These are phyloP conservation scores for Phellopilus nigrolimitatus DNA, from an alignment of 1,284 basidiomycete genomes.

Conservation along the genomic window DNA sequence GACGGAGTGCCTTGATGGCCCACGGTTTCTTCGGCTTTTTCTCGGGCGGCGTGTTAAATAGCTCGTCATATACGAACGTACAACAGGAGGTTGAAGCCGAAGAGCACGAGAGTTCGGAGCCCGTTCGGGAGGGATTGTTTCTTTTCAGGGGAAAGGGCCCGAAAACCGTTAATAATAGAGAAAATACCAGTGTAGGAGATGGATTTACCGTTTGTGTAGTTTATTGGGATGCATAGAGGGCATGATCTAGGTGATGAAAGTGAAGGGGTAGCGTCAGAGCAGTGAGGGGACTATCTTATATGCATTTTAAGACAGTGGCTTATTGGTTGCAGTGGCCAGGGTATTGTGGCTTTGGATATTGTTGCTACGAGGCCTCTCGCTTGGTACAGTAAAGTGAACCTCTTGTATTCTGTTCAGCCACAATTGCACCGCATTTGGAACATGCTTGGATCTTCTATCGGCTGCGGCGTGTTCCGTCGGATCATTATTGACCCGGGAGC, in stretches of 20 bases:
- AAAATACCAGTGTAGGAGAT: not conserved
- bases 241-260: not conserved
- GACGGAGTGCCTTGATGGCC: constrained; percentile 10
- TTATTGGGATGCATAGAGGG: not conserved
- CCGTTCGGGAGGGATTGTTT: not conserved
- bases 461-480: too few species aligned
- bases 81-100: constrained; percentile 6
- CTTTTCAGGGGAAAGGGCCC: not conserved
- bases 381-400: too few species aligned
- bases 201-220: constrained; percentile 7
- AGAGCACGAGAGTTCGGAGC: not conserved
- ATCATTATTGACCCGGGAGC: too few species aligned
- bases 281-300: not conserved
- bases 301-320: not conserved
- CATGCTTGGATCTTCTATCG: too few species aligned
- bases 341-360: too few species aligned
- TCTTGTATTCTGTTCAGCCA: not conserved
- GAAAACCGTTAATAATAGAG: not conserved
- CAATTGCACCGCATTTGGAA: not conserved
- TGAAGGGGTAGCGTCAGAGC: not conserved
- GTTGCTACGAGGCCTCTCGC: too few species aligned
- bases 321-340: not conserved
- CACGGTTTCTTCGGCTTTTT: constrained; percentile 10
- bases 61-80: constrained; percentile 7
- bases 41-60: not conserved